A percentile compares a stretch with the other conserved stretches of the same genome.
Conservation (phyloP, 2,329 filamentous ascomycete species). For the Penicillium digitatum region DNA sequence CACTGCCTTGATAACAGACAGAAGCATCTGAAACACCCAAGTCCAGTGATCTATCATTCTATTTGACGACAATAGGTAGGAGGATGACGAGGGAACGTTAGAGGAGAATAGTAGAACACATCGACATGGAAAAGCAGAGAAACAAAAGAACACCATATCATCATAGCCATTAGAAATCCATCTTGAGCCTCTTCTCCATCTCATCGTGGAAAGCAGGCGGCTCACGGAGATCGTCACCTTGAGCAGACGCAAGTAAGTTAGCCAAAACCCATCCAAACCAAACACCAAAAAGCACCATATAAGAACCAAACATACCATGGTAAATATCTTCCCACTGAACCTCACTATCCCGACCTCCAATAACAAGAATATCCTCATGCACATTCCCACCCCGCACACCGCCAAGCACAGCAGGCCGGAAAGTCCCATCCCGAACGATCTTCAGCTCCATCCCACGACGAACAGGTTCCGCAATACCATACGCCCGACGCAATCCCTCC, state of each 20-base stretch:
- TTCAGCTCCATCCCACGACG: constrained; percentile 92
- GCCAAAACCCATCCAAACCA: not conserved
- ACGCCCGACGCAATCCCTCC: constrained; percentile 79
- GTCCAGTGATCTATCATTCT: constrained; percentile 16
- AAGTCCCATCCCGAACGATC: constrained; percentile 71
- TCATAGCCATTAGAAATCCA: constrained; percentile 48
- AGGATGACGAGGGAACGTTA: constrained; percentile 8
- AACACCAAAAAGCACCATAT: not conserved
- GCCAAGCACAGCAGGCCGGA: constrained; percentile 68
- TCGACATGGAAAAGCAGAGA: constrained; percentile 10
- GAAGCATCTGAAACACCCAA: not conserved
- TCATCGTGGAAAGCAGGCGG: constrained; percentile 78
- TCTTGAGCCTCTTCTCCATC: constrained; percentile 88
- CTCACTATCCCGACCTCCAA: constrained; percentile 67
- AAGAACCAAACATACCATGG: constrained; percentile 51
- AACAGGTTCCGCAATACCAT: constrained; percentile 89
- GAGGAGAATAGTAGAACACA: constrained; percentile 15
- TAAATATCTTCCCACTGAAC: constrained; percentile 94
- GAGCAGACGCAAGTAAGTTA: constrained; percentile 12
- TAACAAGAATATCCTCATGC: constrained; percentile 77
- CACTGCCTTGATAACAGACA: not conserved
- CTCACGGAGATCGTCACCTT: constrained; percentile 66
- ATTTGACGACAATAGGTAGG: constrained; percentile 11
- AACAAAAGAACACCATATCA: constrained; percentile 14
- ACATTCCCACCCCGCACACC: constrained; percentile 59